Evolutionary conservation across 257 asterid genomes (phyloP).

Genomic region (Thymus quinquecostatus): DNA sequence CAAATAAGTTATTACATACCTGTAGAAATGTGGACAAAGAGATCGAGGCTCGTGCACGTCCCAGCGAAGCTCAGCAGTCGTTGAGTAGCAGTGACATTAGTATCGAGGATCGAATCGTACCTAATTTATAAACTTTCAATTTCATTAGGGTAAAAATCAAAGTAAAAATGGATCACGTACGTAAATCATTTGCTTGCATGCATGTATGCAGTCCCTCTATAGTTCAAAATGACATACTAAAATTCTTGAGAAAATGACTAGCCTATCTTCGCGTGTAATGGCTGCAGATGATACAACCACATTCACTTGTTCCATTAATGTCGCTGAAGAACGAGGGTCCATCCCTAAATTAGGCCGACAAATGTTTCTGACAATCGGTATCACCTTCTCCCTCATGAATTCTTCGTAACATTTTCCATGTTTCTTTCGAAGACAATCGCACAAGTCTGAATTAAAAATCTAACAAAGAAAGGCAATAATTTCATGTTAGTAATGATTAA

Average conservation of each 20-base stretch:
- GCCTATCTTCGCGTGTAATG: constrained; percentile 41
- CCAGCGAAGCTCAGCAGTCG: constrained; percentile 38
- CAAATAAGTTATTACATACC: constrained; percentile 17
- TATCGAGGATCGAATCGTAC: constrained; percentile 38
- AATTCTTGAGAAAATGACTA: not conserved
- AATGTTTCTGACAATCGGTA: constrained; percentile 43
- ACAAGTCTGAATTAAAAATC: constrained; percentile 40
- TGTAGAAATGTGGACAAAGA: constrained; percentile 31
- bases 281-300: constrained; percentile 47
- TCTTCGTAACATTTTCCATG: constrained; percentile 30
- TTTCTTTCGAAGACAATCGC: constrained; percentile 34
- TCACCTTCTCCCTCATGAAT: constrained; percentile 35
- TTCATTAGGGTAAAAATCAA: too few species aligned
- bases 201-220: too few species aligned
- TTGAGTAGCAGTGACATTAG: constrained; percentile 37
- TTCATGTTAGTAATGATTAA: not conserved
- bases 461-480: not conserved
- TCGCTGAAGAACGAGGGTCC: constrained; percentile 17
- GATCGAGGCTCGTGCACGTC: constrained; percentile 40
- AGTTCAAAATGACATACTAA: too few species aligned
- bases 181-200: too few species aligned
- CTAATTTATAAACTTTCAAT: not conserved
- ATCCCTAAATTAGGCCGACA: constrained; percentile 46
- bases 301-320: constrained; percentile 37
- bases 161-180: too few species aligned